A percentile compares a stretch with the other conserved stretches of the same genome.
These are phyloP conservation scores for Primulina eburnea DNA, from an alignment of 257 asterid genomes.

Conservation along the genomic window DNA sequence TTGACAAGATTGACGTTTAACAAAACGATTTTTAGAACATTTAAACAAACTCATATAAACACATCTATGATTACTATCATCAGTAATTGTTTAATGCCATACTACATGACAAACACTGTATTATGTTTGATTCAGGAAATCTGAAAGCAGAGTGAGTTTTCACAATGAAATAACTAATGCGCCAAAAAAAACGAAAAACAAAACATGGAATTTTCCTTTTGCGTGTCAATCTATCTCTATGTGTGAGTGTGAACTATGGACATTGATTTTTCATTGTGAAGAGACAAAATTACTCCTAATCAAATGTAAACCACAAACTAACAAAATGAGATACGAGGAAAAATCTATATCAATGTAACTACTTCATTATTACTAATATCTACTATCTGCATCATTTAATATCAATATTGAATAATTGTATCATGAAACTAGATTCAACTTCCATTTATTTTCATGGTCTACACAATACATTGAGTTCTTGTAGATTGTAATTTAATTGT, in stretches of 20 bases:
- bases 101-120: no score
- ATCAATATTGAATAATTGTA: no score
- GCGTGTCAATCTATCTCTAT: not conserved
- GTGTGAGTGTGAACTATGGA: not conserved
- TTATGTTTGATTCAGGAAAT: not conserved
- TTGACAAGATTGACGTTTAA: not conserved
- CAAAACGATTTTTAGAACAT: not conserved
- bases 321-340: not conserved
- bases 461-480: no score
- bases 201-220: no score
- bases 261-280: not conserved
- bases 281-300: not conserved
- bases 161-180: not conserved
- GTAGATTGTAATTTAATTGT: no score
- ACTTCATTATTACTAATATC: no score
- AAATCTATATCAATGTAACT: no score
- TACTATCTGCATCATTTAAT: no score
- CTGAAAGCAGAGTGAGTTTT: not conserved
- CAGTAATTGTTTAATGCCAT: not conserved
- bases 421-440: no score
- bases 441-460: no score
- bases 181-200: no score
- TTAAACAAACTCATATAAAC: not conserved
- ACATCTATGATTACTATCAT: not conserved
- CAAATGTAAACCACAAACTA: not conserved